A percentile compares a stretch with the other conserved stretches of the same genome.
phyloP scores from a whole-genome alignment of 805 yeast genomes.

The Candida yuanshanica region DNA sequence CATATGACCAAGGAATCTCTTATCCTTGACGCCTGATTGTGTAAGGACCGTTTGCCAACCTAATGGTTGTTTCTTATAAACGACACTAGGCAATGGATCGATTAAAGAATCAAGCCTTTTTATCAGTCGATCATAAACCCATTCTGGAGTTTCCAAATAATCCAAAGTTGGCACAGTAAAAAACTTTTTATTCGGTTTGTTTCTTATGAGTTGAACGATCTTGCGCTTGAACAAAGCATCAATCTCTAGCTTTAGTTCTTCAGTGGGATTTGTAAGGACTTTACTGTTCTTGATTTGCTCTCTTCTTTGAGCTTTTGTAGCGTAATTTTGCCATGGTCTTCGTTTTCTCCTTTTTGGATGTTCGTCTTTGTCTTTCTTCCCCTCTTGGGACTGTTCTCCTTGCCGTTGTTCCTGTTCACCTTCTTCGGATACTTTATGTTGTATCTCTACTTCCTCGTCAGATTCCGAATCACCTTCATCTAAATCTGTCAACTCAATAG shows the following conservation, averaged over 20 bases:
- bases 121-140: background rate
- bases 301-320: background rate
- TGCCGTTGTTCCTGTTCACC: background rate
- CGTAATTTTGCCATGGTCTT: background rate
- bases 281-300: background rate
- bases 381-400: too few relatives aligned
- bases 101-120: background rate
- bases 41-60: background rate
- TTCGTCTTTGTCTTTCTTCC: too few relatives aligned
- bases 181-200: background rate
- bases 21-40: background rate
- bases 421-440: background rate
- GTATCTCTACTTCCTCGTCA: background rate
- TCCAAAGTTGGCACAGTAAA: background rate
- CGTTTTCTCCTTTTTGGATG: background rate
- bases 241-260: background rate
- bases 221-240: conserved; percentile 1
- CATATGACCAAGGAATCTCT: background rate
- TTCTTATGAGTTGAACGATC: background rate
- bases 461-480: conserved; percentile 3
- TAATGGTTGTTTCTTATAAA: background rate
- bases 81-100: background rate
- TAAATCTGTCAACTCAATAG: background rate
- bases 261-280: background rate
- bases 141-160: background rate